phyloP scores from a whole-genome alignment of 2,329 filamentous ascomycete genomes.

The Colletotrichum simmondsii region DNA sequence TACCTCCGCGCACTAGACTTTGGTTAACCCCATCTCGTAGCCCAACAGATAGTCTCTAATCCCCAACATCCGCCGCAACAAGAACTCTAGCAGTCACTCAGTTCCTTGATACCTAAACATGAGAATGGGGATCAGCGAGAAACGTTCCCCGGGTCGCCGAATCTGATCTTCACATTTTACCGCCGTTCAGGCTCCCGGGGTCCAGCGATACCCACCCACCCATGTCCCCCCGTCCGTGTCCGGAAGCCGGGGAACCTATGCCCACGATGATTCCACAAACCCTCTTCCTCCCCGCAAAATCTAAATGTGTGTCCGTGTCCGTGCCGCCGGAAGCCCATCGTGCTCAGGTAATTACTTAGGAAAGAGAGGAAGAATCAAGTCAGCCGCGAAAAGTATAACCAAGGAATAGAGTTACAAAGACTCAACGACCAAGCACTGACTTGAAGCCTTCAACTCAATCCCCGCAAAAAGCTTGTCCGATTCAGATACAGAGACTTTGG shows the following conservation, averaged over 20 bases:
- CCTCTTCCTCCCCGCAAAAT: conserved; percentile 3
- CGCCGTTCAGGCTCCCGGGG: not conserved
- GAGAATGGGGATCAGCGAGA: not conserved
- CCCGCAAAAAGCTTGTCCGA: not conserved
- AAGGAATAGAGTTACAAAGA: not conserved
- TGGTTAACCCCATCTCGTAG: not conserved
- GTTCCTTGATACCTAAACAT: too few species aligned
- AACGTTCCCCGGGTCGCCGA: not conserved
- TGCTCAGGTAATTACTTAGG: too few species aligned
- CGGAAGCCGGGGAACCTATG: not conserved
- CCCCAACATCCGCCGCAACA: not conserved
- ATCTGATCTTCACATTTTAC: not conserved
- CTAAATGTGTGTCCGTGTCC: not conserved
- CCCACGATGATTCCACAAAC: not conserved
- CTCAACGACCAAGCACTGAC: not conserved
- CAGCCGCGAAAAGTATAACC: not conserved
- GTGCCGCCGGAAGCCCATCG: not conserved
- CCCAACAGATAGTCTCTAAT: not conserved
- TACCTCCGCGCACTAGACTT: not conserved
- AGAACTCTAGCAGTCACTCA: not conserved
- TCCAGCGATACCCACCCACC: too few species aligned
- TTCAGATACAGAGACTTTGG: not conserved
- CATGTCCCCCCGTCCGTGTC: too few species aligned
- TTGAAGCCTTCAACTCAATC: not conserved
- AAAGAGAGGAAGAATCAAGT: not conserved